phyloP scores from a whole-genome alignment of 352 stramenopile genomes.

The Globisporangium uncinulatum region DNA sequence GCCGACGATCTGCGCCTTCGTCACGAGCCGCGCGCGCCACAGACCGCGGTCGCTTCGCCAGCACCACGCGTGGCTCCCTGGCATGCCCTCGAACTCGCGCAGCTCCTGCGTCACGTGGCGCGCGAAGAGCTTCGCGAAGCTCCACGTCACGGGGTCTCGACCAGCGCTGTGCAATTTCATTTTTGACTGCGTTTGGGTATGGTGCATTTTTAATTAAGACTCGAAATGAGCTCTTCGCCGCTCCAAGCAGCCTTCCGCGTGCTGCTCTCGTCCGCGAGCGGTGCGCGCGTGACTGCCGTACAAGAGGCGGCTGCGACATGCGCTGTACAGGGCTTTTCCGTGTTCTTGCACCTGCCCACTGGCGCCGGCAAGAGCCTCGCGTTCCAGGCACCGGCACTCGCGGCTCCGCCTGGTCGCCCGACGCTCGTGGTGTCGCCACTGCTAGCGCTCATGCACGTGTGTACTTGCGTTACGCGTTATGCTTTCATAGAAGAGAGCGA shows the following conservation, averaged over 20 bases:
- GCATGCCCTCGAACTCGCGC: slow-evolving; percentile 39
- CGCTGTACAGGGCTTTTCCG: slow-evolving; percentile 42
- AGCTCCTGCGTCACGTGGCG: slow-evolving; percentile 37
- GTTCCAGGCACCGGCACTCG: slow-evolving; percentile 67
- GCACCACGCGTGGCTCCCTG: slow-evolving; percentile 52
- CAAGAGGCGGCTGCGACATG: slow-evolving; percentile 38
- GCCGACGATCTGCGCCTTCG: slow-evolving; percentile 61
- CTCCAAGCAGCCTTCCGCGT: slow-evolving; percentile 33
- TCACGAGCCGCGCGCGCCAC: slow-evolving; percentile 36
- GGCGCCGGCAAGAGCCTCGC: slow-evolving; percentile 77
- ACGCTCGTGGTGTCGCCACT: slow-evolving; percentile 76
- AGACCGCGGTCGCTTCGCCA: slow-evolving; percentile 14
- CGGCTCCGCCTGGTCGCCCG: slow-evolving; percentile 21
- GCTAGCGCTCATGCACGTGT: slow-evolving; percentile 70
- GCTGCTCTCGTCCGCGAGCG: slow-evolving; percentile 28
- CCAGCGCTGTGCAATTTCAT: slow-evolving; percentile 9
- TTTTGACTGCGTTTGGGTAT: not conserved
- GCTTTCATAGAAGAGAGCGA: no score
- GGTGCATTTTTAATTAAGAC: not conserved
- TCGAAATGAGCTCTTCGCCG: not conserved
- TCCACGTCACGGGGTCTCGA: slow-evolving; percentile 54
- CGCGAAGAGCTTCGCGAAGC: slow-evolving; percentile 60
- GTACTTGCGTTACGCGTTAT: slow-evolving; percentile 3
- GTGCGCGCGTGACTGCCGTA: slow-evolving; percentile 20
- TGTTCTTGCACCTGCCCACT: slow-evolving; percentile 74